A percentile compares a stretch with the other conserved stretches of the same genome.
Evolutionary conservation across 2,329 filamentous ascomycete genomes (phyloP).

Genomic region (Arthroderma uncinatum): DNA sequence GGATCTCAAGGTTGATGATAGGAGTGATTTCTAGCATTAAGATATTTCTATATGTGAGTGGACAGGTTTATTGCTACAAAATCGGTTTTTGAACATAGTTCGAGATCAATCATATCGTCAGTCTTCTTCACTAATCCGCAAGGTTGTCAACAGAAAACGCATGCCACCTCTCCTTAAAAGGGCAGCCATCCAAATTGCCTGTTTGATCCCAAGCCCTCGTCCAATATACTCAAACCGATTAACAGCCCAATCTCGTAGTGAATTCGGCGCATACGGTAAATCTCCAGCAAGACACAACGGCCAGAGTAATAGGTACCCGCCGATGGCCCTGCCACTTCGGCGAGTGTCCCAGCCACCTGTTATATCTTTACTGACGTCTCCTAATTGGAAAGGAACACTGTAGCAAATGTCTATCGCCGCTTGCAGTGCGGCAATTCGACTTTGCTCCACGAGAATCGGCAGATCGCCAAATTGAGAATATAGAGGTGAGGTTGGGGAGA

Average conservation of each 20-base stretch:
- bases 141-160: neutral
- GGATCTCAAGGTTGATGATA: neutral
- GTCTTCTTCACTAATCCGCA: neutral
- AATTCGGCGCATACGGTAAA: constrained; percentile 21
- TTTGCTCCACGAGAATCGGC: constrained; percentile 21
- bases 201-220: constrained; percentile 28
- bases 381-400: constrained; percentile 28
- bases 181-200: constrained; percentile 28
- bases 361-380: constrained; percentile 16
- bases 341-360: constrained; percentile 7
- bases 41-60: neutral
- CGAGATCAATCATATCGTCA: neutral
- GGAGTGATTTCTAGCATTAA: neutral
- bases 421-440: constrained; percentile 21
- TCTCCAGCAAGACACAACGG: constrained; percentile 29
- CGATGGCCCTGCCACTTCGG: constrained; percentile 22
- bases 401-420: constrained; percentile 29
- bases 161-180: constrained; percentile 17
- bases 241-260: constrained; percentile 25
- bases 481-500: constrained; percentile 12
- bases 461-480: constrained; percentile 16
- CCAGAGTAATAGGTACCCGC: constrained; percentile 29
- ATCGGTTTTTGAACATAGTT: neutral
- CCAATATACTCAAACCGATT: constrained; percentile 26
- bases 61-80: neutral